A percentile compares a stretch with the other conserved stretches of the same genome.
These are phyloP conservation scores for Cordyceps militaris DNA, from an alignment of 2,329 filamentous ascomycete species.

Conservation along the genomic window DNA sequence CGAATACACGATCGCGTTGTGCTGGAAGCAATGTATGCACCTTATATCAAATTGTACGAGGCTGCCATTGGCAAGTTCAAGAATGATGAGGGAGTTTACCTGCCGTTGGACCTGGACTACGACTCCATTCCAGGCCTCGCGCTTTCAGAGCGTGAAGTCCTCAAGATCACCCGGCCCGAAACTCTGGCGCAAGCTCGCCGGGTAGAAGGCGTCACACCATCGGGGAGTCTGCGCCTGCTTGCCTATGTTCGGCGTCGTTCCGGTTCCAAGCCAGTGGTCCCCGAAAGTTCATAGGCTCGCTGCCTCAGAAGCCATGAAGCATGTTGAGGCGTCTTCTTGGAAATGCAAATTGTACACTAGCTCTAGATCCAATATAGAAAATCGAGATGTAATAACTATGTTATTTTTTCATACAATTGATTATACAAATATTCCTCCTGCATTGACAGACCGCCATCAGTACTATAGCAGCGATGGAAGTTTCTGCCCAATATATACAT, in stretches of 20 bases:
- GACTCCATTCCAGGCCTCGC: slow-evolving; percentile 65
- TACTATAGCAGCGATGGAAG: not conserved
- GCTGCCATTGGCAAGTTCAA: slow-evolving; percentile 59
- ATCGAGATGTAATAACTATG: not conserved
- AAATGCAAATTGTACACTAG: not conserved
- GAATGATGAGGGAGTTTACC: slow-evolving; percentile 65
- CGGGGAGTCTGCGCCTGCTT: slow-evolving; percentile 54
- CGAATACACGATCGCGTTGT: slow-evolving; percentile 62
- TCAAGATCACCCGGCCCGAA: slow-evolving; percentile 68
- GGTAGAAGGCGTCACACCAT: slow-evolving; percentile 70
- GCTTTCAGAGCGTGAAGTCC: slow-evolving; percentile 65
- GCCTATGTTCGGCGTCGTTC: slow-evolving; percentile 44
- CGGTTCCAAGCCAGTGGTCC: not conserved
- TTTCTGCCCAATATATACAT: not conserved
- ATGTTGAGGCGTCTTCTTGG: not conserved
- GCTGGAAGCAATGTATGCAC: slow-evolving; percentile 80
- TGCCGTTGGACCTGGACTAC: slow-evolving; percentile 75
- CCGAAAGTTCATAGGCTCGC: not conserved
- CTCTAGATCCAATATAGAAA: not conserved
- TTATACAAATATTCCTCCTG: not conserved
- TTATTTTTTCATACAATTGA: too few species aligned
- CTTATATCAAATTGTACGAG: slow-evolving; percentile 71
- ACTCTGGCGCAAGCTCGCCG: slow-evolving; percentile 82
- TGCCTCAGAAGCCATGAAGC: not conserved
- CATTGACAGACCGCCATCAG: not conserved